Evolutionary conservation across 805 yeast genomes (phyloP).

Genomic region (Starmera caribaea): DNA sequence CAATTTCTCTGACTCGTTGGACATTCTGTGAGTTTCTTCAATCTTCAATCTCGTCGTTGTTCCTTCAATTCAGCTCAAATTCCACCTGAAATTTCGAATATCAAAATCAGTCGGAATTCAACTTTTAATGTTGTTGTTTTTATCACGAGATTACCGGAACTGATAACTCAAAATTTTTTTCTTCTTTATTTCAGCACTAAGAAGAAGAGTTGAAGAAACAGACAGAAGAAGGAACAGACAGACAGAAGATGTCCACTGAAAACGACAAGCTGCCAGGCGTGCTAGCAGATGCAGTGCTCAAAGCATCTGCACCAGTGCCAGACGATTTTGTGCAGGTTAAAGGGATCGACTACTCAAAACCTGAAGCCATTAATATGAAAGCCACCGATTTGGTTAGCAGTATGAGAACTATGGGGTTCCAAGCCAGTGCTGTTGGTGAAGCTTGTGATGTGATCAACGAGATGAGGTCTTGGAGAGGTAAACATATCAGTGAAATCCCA

Average conservation of each 20-base stretch:
- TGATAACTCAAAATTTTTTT: no score
- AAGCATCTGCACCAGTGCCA: constrained; percentile 80
- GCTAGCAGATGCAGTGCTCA: constrained; percentile 87
- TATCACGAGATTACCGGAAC: no score
- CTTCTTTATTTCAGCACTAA: no score
- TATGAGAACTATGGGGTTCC: constrained; percentile 96
- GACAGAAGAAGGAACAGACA: no score
- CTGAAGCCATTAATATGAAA: constrained; percentile 62
- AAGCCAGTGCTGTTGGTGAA: constrained; percentile 74
- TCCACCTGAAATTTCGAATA: no score
- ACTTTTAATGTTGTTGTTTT: no score
- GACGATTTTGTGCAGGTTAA: constrained; percentile 66
- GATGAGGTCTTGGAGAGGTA: constrained; percentile 93
- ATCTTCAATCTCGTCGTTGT: no score
- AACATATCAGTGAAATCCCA: constrained; percentile 53
- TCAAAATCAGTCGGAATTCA: no score
- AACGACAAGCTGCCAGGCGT: constrained; percentile 48
- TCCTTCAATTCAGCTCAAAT: no score
- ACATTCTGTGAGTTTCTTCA: no score
- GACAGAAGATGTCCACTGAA: constrained; percentile 26
- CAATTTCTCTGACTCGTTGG: no score
- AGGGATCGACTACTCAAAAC: constrained; percentile 85
- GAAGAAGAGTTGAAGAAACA: no score
- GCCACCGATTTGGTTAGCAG: constrained; percentile 73
- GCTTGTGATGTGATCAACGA: constrained; percentile 90